Conservation (phyloP, 2,329 filamentous ascomycete genomes). For the Epichloe festucae region DNA sequence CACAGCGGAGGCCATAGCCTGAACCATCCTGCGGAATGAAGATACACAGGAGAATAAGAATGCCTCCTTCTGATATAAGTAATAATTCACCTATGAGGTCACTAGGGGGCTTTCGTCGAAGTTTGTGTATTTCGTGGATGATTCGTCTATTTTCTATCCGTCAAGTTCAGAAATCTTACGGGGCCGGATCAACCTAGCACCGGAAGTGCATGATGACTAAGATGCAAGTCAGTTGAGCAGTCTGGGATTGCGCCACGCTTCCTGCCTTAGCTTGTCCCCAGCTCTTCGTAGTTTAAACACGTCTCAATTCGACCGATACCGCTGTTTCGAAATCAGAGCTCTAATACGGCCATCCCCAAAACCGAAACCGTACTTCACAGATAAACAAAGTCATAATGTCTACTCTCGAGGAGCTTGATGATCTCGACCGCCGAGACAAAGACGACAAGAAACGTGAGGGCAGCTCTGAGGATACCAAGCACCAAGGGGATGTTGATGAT, state of each 20-base stretch:
- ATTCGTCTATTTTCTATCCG: neutral
- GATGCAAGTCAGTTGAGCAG: neutral
- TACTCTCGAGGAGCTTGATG: conserved; percentile 83
- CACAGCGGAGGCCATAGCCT: conserved; percentile 7
- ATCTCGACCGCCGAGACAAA: conserved; percentile 69
- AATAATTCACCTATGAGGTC: neutral
- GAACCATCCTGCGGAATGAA: conserved; percentile 10
- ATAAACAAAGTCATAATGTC: conserved; percentile 46
- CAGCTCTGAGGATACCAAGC: conserved; percentile 20
- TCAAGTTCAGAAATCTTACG: neutral
- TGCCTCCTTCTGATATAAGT: neutral
- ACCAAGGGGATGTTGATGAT: conserved; percentile 52
- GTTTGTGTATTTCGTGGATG: neutral
- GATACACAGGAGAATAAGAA: neutral
- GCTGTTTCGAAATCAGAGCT: neutral
- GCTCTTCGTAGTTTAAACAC: neutral
- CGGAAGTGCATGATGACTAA: neutral
- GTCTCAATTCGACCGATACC: neutral
- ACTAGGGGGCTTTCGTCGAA: neutral
- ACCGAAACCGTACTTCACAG: neutral
- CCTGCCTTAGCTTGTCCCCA: conserved; percentile 8
- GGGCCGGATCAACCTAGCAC: neutral
- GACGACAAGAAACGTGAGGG: conserved; percentile 46
- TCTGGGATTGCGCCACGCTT: conserved; percentile 8
- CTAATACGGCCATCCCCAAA: neutral